These are phyloP conservation scores for Apiotrichum sp. DNA, from an alignment of 1,284 basidiomycete species.

Conservation along the genomic window DNA sequence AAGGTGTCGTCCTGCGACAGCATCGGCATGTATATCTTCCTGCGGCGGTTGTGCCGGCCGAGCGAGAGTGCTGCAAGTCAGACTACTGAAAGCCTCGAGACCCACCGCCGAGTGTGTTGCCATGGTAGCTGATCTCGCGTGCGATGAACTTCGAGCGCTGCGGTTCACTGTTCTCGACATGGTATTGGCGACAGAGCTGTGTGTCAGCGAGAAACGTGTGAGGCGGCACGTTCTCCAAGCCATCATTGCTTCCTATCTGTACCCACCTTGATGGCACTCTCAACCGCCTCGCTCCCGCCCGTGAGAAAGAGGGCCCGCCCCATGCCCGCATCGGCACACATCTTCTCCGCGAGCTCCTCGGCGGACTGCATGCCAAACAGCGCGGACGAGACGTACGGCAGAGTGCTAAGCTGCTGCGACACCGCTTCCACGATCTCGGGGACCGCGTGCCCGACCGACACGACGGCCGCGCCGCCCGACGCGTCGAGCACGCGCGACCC, in stretches of 20 bases:
- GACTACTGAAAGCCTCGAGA: background rate
- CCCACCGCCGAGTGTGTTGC: conserved; percentile 61
- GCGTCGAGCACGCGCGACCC: conserved; percentile 26
- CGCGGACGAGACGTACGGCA: conserved; percentile 48
- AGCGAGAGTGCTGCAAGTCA: conserved; percentile 11
- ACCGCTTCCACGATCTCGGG: conserved; percentile 48
- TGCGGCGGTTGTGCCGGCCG: conserved; percentile 43
- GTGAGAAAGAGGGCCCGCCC: conserved; percentile 26
- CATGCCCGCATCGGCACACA: conserved; percentile 52
- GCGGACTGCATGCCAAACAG: conserved; percentile 24
- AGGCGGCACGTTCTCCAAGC: too few species aligned
- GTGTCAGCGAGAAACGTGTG: background rate
- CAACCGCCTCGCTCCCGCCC: conserved; percentile 9
- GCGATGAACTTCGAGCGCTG: conserved; percentile 70
- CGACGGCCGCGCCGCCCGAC: conserved; percentile 71
- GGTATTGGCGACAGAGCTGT: conserved; percentile 53
- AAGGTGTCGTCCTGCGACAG: conserved; percentile 12
- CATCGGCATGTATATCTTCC: conserved; percentile 21
- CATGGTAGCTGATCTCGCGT: conserved; percentile 73
- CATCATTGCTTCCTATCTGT: too few species aligned
- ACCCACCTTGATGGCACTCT: conserved; percentile 15
- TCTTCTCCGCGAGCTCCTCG: conserved; percentile 51
- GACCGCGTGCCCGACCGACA: conserved; percentile 68
- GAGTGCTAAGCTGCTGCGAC: conserved; percentile 57
- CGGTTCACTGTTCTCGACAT: conserved; percentile 60